Evolutionary conservation across 768 basidiomycete genomes (phyloP).

Genomic region (Naganishia friedmannii): DNA sequence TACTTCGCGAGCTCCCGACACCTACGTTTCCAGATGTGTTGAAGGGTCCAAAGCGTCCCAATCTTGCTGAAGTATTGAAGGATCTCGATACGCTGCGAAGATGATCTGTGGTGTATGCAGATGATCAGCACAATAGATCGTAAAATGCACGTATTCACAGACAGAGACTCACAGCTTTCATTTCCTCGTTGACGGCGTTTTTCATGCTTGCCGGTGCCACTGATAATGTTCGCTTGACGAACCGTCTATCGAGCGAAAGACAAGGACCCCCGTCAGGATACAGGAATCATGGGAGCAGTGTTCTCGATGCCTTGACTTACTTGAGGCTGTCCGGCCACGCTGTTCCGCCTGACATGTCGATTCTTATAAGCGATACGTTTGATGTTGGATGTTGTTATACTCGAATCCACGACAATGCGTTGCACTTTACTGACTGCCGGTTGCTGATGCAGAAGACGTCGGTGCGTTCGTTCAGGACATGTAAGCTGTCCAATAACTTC

Average conservation of each 20-base stretch:
- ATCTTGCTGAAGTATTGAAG: conserved; percentile 87
- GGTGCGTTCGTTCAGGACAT: neutral
- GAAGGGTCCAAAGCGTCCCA: conserved; percentile 74
- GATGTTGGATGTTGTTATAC: too few species aligned
- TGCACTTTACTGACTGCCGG: too few species aligned
- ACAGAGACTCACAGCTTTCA: conserved; percentile 63
- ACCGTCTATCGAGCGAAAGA: conserved; percentile 1
- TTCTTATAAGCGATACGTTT: neutral
- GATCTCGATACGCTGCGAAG: conserved; percentile 79
- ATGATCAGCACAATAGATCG: neutral
- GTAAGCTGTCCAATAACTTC: neutral
- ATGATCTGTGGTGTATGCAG: conserved; percentile 62
- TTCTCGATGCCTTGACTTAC: neutral
- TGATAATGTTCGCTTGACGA: conserved; percentile 44
- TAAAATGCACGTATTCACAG: neutral
- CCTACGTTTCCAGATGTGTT: conserved; percentile 67
- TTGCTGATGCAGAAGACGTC: too few species aligned
- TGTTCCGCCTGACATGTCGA: neutral
- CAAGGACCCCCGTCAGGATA: neutral
- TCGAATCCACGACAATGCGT: too few species aligned
- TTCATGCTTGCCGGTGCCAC: conserved; percentile 87
- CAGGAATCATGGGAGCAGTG: neutral
- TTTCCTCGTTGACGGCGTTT: conserved; percentile 81
- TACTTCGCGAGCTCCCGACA: conserved; percentile 48
- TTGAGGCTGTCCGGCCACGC: conserved; percentile 21